phyloP scores from a whole-genome alignment of 2,329 filamentous ascomycete species.

The Chrysosporium queenslandicum region DNA sequence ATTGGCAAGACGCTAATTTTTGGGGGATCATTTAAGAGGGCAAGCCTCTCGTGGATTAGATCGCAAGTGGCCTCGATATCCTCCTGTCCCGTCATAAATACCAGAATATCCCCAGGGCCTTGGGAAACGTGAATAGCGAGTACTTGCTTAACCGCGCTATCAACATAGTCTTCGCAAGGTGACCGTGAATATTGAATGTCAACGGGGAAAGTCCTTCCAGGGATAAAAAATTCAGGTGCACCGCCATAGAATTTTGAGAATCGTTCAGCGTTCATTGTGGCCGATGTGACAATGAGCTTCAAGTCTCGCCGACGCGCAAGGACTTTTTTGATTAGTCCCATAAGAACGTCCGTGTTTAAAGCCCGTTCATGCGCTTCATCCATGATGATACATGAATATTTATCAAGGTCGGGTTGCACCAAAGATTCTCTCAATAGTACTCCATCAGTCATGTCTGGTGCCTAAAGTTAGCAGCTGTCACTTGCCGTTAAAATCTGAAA shows the following conservation, averaged over 20 bases:
- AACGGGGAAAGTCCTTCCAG: slow-evolving; percentile 90
- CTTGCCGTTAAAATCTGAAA: slow-evolving; percentile 12
- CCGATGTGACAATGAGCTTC: slow-evolving; percentile 94
- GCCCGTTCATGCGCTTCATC: slow-evolving; percentile 97
- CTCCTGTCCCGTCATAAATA: slow-evolving; percentile 99
- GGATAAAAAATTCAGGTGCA: slow-evolving; percentile 92
- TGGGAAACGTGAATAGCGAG: slow-evolving; percentile 94
- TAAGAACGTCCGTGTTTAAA: slow-evolving; percentile 90
- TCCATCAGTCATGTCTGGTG: slow-evolving; percentile 84
- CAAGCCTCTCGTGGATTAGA: slow-evolving; percentile 74
- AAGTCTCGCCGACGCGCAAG: slow-evolving; percentile 78
- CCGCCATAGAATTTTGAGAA: slow-evolving; percentile 95
- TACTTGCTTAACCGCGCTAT: slow-evolving; percentile 91
- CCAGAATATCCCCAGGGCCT: slow-evolving; percentile 81
- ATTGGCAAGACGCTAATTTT: slow-evolving; percentile 92
- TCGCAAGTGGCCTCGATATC: slow-evolving; percentile 97
- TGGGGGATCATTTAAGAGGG: slow-evolving; percentile 84
- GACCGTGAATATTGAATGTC: slow-evolving; percentile 93
- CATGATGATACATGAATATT: slow-evolving; percentile 98
- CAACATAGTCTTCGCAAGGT: slow-evolving; percentile 94
- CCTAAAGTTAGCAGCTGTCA: slow-evolving; percentile 10
- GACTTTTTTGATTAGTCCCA: slow-evolving; percentile 97
- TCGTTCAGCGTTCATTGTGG: slow-evolving; percentile 94
- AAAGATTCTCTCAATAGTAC: slow-evolving; percentile 87
- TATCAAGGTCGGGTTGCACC: slow-evolving; percentile 83